Conservation (phyloP, 2,329 filamentous ascomycete species). For the Xylariales sp. region DNA sequence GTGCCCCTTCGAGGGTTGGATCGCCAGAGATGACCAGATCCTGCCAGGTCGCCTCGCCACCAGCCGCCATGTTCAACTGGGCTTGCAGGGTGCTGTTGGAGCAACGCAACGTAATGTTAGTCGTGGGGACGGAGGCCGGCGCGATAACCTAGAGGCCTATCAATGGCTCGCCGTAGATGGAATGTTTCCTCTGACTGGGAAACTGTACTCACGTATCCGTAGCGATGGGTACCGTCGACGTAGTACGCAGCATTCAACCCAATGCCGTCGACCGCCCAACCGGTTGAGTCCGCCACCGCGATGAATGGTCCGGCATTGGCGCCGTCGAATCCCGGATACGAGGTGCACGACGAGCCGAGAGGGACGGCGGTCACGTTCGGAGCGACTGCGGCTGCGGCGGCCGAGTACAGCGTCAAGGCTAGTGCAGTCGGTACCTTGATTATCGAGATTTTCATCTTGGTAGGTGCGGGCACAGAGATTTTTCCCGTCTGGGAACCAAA, state of each 20-base stretch:
- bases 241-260: constrained; percentile 31
- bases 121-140: constrained; percentile 14
- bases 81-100: constrained; percentile 36
- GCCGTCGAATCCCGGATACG: constrained; percentile 33
- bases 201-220: constrained; percentile 32
- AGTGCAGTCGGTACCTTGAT: neutral
- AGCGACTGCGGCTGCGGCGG: constrained; percentile 9
- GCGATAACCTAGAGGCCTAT: constrained; percentile 31
- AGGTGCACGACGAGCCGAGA: constrained; percentile 30
- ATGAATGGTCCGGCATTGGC: constrained; percentile 30
- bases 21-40: constrained; percentile 36
- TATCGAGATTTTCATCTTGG: constrained; percentile 8
- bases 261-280: constrained; percentile 31
- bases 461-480: neutral
- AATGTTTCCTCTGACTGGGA: neutral
- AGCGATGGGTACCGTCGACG: constrained; percentile 26
- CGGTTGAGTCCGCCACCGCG: constrained; percentile 34
- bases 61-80: constrained; percentile 13
- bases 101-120: constrained; percentile 35
- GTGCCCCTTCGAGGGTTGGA: constrained; percentile 31
- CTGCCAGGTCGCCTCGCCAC: constrained; percentile 26
- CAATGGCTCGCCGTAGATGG: neutral
- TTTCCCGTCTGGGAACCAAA: neutral
- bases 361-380: constrained; percentile 32
- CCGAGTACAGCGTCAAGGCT: constrained; percentile 9